Base-by-base conservation (phyloP, 768 basidiomycete species). In the Cyclocybe cylindracea region DNA sequence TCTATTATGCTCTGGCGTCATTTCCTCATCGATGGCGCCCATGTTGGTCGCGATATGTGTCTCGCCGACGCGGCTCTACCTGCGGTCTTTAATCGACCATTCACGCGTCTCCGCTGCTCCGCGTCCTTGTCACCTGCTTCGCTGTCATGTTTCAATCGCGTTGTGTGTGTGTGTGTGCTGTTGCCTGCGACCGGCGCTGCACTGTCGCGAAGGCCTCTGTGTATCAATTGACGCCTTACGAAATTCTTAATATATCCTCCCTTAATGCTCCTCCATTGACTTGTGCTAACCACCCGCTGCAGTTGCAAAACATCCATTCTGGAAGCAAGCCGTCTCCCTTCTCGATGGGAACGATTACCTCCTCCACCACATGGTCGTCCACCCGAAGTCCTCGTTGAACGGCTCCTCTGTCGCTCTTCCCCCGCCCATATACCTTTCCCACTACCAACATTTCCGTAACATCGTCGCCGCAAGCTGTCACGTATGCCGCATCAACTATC, bases 291-390 rank as follows among this genome's bases (percentile, higher is more conserved):
- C 13, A 39, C 50, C 54, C 29, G 52, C 51, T 56, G 5, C 61
- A 89, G 87, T 90, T 50, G 82, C 87, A 72, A 73, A 75, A 7
- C 87, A 89, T 70, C 66, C 77, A 13, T 89, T 87, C 62, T 90
- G 87, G 87, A 75, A 76, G 54, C 83, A 86, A 53, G 86, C 84
- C 1, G 76, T 81, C 50, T 63, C 77, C 3, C 64, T 81, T 31
- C 70, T 89, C 55, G 87, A 90, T 70, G 86, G 86, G 5, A 69
- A 76, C 39, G 86, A 87, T 61, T 57, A 67, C 38, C 75, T 84
- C 16, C 75, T 72, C 4, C 75, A 79, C 16, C 74, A 79, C 57
- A 72, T 78, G 43, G 63, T 80, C 58, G 51, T 81, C 36, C 75
- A 73, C 40, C 75, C 77, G 1, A 74, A 66, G 55, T 63, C 69